Evolutionary conservation across 768 basidiomycete species (phyloP).

Genomic region (Tulasnella calospora): DNA sequence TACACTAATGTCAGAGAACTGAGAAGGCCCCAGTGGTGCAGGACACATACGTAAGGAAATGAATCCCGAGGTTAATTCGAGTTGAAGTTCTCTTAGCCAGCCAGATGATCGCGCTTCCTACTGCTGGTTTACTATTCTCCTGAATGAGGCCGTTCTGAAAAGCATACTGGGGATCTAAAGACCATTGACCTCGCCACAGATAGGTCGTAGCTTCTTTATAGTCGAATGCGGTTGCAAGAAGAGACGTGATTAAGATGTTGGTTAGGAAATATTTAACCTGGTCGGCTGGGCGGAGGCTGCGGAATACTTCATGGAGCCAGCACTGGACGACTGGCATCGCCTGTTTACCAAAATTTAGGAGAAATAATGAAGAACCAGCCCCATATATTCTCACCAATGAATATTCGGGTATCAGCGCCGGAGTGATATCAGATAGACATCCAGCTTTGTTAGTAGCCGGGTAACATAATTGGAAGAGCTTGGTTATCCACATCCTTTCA

Average conservation of each 20-base stretch:
- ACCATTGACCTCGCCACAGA: not conserved
- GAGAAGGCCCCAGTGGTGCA: not conserved
- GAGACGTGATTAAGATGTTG: not conserved
- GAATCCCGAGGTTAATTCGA: not conserved
- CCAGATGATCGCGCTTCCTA: not conserved
- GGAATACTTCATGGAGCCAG: constrained; percentile 7
- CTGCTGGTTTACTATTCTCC: not conserved
- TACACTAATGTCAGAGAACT: not conserved
- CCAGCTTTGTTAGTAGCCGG: not conserved
- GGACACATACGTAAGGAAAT: not conserved
- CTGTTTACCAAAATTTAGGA: not conserved
- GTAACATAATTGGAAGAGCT: not conserved
- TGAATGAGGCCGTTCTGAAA: not conserved
- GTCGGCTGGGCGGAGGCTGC: not conserved
- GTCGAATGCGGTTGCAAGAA: constrained; percentile 3
- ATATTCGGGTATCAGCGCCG: not conserved
- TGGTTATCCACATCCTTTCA: not conserved
- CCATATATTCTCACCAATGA: not conserved
- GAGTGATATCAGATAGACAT: not conserved
- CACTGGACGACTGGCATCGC: not conserved
- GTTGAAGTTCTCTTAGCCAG: not conserved
- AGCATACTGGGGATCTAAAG: not conserved
- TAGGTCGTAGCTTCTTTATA: not conserved
- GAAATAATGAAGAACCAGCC: not conserved
- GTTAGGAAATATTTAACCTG: not conserved